These are phyloP conservation scores for Ceratocystis cacaofunesta DNA, from an alignment of 2,329 filamentous ascomycete species.

Conservation along the genomic window DNA sequence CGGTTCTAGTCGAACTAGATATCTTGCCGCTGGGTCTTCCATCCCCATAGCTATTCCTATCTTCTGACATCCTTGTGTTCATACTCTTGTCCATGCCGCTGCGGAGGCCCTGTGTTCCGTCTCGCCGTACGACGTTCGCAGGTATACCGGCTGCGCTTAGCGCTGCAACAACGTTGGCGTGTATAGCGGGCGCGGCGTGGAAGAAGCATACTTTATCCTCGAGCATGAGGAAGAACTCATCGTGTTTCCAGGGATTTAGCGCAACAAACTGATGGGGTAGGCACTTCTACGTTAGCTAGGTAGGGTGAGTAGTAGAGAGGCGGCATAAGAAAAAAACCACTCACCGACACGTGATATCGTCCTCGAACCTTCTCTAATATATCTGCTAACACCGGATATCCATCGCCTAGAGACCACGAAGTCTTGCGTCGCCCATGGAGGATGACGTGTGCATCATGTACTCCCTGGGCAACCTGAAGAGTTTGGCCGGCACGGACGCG, in stretches of 20 bases:
- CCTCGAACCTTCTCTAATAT: constrained; percentile 10
- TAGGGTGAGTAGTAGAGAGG: not conserved
- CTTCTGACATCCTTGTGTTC: no score
- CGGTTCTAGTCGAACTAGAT: not conserved
- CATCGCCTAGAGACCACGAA: constrained; percentile 5
- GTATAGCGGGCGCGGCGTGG: constrained; percentile 17
- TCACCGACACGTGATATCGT: constrained; percentile 11
- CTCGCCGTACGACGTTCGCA: constrained; percentile 19
- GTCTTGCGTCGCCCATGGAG: constrained; percentile 6
- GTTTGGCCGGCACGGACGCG: not conserved
- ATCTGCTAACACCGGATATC: constrained; percentile 6
- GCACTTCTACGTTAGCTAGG: not conserved
- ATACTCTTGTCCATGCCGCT: not conserved
- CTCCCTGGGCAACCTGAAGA: constrained; percentile 6
- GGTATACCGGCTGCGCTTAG: constrained; percentile 19
- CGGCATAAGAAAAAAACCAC: not conserved
- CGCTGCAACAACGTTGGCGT: constrained; percentile 18
- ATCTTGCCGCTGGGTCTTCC: not conserved
- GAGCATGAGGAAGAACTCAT: constrained; percentile 14
- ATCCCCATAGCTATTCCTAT: no score
- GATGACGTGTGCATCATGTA: constrained; percentile 6
- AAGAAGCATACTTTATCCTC: constrained; percentile 19
- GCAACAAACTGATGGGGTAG: not conserved
- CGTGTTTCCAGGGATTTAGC: constrained; percentile 7
- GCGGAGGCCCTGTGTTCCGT: constrained; percentile 14